phyloP scores from a whole-genome alignment of 1,284 basidiomycete genomes.

The Mycena citricolor region DNA sequence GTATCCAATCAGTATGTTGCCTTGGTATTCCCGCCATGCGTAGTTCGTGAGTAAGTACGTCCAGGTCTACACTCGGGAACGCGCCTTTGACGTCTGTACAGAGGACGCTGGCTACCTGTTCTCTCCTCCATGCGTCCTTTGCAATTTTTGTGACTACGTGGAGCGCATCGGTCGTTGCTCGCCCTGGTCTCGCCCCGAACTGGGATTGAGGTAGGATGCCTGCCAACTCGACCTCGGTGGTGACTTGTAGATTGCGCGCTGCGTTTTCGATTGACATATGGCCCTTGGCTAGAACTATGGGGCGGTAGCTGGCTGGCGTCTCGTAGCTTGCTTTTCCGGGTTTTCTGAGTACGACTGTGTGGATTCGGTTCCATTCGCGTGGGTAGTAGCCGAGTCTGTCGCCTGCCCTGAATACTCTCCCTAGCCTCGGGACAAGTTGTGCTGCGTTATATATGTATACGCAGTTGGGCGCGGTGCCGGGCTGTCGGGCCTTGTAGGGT shows the following conservation, averaged over 20 bases:
- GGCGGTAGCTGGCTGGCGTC: background rate
- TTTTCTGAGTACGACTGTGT: constrained; percentile 2
- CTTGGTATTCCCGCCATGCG: constrained; percentile 21
- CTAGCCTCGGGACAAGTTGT: constrained; percentile 1
- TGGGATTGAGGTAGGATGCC: constrained; percentile 25
- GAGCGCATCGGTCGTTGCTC: constrained; percentile 28
- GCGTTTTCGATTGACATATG: constrained; percentile 1
- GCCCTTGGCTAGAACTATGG: constrained; percentile 1
- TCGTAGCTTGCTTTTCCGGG: constrained; percentile 8
- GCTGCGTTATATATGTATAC: constrained; percentile 3
- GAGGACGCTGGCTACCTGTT: constrained; percentile 27
- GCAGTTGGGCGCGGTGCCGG: background rate
- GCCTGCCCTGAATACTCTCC: background rate
- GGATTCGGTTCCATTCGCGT: constrained; percentile 3
- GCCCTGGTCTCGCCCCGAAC: constrained; percentile 29
- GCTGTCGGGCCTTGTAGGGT: constrained; percentile 1
- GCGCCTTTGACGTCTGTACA: constrained; percentile 34
- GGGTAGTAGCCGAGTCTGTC: constrained; percentile 3
- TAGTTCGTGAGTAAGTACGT: constrained; percentile 34
- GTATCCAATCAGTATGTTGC: constrained; percentile 18
- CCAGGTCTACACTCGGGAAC: constrained; percentile 31
- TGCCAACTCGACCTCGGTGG: constrained; percentile 18
- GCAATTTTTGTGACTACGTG: constrained; percentile 26
- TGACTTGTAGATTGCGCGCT: background rate
- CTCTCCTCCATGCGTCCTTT: constrained; percentile 26